Conservation (phyloP, 495 filamentous ascomycete genomes). For the Penicillium taxi region DNA sequence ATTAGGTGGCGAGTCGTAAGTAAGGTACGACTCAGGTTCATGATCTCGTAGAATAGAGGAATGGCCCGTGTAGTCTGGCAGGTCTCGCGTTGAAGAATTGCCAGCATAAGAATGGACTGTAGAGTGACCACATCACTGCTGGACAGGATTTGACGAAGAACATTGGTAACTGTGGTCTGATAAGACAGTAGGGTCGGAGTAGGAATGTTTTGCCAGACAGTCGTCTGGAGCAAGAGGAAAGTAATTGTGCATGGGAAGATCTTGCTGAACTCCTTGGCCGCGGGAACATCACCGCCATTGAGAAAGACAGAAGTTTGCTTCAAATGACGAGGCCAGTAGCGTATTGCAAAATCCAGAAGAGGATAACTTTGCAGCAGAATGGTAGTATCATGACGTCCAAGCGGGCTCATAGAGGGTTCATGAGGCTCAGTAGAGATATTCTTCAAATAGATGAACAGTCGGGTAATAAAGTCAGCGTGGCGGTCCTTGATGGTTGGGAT, state of each 20-base stretch:
- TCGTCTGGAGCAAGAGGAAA: constrained; percentile 22
- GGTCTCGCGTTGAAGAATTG: constrained; percentile 17
- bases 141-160: constrained; percentile 22
- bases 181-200: constrained; percentile 20
- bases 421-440: constrained; percentile 18
- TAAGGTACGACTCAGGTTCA: constrained; percentile 19
- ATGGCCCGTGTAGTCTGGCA: constrained; percentile 8
- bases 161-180: constrained; percentile 20
- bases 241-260: constrained; percentile 22
- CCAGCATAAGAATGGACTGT: constrained; percentile 22
- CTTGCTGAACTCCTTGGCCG: constrained; percentile 23
- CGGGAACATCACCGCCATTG: constrained; percentile 18
- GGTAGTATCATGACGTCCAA: constrained; percentile 17
- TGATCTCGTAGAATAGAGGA: constrained; percentile 20
- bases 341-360: constrained; percentile 30
- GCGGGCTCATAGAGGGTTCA: constrained; percentile 21
- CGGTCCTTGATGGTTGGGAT: constrained; percentile 22
- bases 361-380: constrained; percentile 16
- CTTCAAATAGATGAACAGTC: constrained; percentile 28
- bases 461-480: constrained; percentile 24
- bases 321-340: constrained; percentile 30
- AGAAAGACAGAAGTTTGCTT: constrained; percentile 20
- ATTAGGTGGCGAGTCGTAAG: constrained; percentile 21
- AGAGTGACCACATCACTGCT: constrained; percentile 17
- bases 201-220: constrained; percentile 24